Evolutionary conservation across 768 basidiomycete genomes (phyloP), one percentile per base, ranked within the genome.

Genomic region (Leccinum subgranulosum): DNA sequence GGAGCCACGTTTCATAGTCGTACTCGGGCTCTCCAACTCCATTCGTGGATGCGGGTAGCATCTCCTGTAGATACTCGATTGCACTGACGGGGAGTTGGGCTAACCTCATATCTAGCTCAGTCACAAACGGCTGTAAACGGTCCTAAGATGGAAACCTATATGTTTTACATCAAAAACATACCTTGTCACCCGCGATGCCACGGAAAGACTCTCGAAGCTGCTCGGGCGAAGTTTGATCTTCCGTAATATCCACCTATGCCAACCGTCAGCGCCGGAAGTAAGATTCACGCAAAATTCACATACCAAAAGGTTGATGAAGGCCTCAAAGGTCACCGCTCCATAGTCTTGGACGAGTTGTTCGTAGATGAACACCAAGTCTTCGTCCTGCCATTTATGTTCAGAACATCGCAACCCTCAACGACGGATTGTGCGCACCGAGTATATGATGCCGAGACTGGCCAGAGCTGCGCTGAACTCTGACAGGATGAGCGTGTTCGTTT

Each of bases 121-220:
- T 96, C 33, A 99, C 87, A 64, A 88, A 94, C 15, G 90, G 87
- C 93, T 97, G 74, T 60, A 68, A 53, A 56, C 12, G 33, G 27
- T 54, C 29, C 33, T 59, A 9, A 59, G 11, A 15, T 52, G 10
- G 47, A 58, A 43, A 51, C 27, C 15, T 12, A 36, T 48, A 15
- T 19, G 25, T 41, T 43, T 21, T 17, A 11, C 45, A 39, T 39
- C 1, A 31, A 4, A 31, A 60, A 79, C n/a, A 29, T 54, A 90
- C 95, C 84, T 98, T 98, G 69, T 94, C 88, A 10, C 79, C 82
- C 1, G 95, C 93, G 15, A 97, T 90, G 3, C 90, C 90, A 28
- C 92, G 86, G 84, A 99, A 99, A 2, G 95, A 86, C 57, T 94
- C 93, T 19, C 90, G 85, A 63, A 99, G 81, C 67, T 98, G 96